Evolutionary conservation across 331 rosid species (phyloP).

Genomic region (Pyrus hybrid): DNA sequence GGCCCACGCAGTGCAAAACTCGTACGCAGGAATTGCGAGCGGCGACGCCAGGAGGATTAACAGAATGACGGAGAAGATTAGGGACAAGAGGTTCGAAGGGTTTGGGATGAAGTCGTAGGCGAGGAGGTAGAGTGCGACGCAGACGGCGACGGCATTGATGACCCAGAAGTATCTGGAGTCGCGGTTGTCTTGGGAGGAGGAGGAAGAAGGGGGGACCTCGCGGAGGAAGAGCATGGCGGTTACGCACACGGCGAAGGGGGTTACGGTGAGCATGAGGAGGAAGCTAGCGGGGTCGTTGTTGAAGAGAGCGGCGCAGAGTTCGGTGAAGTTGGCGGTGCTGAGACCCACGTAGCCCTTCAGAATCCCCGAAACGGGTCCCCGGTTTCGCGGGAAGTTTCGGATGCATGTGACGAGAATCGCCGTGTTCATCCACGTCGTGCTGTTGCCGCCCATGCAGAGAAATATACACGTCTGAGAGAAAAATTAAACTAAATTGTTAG

Average conservation of each 20-base stretch:
- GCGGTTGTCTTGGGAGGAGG: slow-evolving; percentile 29
- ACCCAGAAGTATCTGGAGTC: slow-evolving; percentile 54
- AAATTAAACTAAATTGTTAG: neutral
- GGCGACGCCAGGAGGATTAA: slow-evolving; percentile 62
- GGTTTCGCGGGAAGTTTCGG: slow-evolving; percentile 59
- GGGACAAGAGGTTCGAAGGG: slow-evolving; percentile 34
- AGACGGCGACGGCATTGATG: slow-evolving; percentile 54
- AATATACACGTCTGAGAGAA: slow-evolving; percentile 61
- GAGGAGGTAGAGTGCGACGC: slow-evolving; percentile 54
- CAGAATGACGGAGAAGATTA: slow-evolving; percentile 32
- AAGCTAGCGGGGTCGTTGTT: slow-evolving; percentile 51
- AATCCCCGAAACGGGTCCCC: slow-evolving; percentile 91
- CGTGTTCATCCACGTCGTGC: slow-evolving; percentile 99
- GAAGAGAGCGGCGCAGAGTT: slow-evolving; percentile 63
- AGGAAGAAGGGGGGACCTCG: slow-evolving; percentile 37
- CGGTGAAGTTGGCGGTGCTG: slow-evolving; percentile 89
- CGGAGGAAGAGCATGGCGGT: slow-evolving; percentile 74
- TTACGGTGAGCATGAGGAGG: slow-evolving; percentile 57
- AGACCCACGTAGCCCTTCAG: slow-evolving; percentile 81
- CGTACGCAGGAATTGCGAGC: slow-evolving; percentile 39
- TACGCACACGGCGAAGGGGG: slow-evolving; percentile 66
- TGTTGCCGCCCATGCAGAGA: slow-evolving; percentile 90
- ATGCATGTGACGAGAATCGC: slow-evolving; percentile 78
- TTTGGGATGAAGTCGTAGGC: slow-evolving; percentile 45
- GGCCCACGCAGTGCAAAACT: slow-evolving; percentile 13